Conservation (phyloP, 148 eudicot genomes). For the Mesembryanthemum crystallinum region DNA sequence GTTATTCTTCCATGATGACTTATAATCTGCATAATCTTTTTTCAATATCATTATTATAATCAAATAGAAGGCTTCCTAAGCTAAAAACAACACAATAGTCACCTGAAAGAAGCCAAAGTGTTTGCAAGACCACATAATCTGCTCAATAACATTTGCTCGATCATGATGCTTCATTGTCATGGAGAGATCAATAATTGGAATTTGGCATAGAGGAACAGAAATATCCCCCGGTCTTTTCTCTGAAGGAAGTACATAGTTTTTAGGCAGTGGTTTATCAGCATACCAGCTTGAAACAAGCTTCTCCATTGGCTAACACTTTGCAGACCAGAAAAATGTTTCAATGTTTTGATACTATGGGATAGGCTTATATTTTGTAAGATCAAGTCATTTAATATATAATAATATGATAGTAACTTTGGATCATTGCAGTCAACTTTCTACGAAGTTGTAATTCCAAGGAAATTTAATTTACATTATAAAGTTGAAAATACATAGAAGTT, state of each 20-base stretch:
- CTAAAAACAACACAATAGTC: not conserved
- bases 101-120: slow-evolving; percentile 69
- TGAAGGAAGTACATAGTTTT: slow-evolving; percentile 43
- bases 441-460: too few relatives aligned
- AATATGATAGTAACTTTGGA: too few relatives aligned
- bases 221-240: slow-evolving; percentile 46
- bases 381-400: not conserved
- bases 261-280: slow-evolving; percentile 42
- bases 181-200: slow-evolving; percentile 48
- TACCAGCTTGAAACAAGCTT: slow-evolving; percentile 45
- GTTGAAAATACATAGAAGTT: too few relatives aligned
- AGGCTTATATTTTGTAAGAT: not conserved
- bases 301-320: slow-evolving; percentile 21
- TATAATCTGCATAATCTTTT: not conserved
- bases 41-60: not conserved
- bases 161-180: slow-evolving; percentile 14
- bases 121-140: slow-evolving; percentile 42
- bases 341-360: not conserved
- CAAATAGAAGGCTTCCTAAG: not conserved
- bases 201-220: slow-evolving; percentile 26
- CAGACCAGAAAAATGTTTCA: not conserved
- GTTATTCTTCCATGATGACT: not conserved
- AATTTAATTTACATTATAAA: too few relatives aligned
- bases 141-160: slow-evolving; percentile 9
- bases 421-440: too few relatives aligned